phyloP scores from a whole-genome alignment of 192 early-diverging fungal species.

The Chytriomyces sp. region DNA sequence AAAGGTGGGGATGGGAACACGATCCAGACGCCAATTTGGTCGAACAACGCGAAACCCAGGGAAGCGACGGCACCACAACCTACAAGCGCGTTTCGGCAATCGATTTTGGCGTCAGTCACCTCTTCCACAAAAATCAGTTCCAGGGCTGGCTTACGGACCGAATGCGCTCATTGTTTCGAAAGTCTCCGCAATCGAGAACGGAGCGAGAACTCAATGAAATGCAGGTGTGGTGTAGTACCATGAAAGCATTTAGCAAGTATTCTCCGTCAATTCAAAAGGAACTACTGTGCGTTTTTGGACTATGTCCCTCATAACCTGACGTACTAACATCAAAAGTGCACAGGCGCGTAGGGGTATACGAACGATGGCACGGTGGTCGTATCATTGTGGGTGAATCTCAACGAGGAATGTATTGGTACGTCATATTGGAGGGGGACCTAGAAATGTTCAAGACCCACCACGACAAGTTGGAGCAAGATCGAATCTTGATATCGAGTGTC shows the following conservation, averaged over 20 bases:
- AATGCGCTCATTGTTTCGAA: constrained; percentile 41
- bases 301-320: too few relatives aligned
- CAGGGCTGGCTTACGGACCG: constrained; percentile 36
- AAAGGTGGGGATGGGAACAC: constrained; percentile 46
- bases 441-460: constrained; percentile 41
- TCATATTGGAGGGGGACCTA: constrained; percentile 47
- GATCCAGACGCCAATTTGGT: constrained; percentile 41
- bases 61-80: neutral
- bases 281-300: constrained; percentile 28
- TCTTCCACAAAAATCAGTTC: constrained; percentile 42
- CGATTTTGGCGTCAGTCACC: constrained; percentile 41
- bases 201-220: constrained; percentile 34
- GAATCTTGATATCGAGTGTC: too few relatives aligned
- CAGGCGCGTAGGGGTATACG: constrained; percentile 39
- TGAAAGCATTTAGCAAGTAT: constrained; percentile 24
- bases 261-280: constrained; percentile 27
- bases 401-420: constrained; percentile 33
- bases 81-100: constrained; percentile 15
- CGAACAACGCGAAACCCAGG: constrained; percentile 1
- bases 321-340: too few relatives aligned
- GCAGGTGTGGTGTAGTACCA: constrained; percentile 27
- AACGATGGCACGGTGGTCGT: constrained; percentile 34
- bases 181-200: constrained; percentile 25
- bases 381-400: constrained; percentile 43
- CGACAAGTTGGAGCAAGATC: constrained; percentile 7